Evolutionary conservation across 306 rosid genomes (phyloP), one percentile per base, ranked within the genome.

Genomic region (Lathyrus oleraceus): DNA sequence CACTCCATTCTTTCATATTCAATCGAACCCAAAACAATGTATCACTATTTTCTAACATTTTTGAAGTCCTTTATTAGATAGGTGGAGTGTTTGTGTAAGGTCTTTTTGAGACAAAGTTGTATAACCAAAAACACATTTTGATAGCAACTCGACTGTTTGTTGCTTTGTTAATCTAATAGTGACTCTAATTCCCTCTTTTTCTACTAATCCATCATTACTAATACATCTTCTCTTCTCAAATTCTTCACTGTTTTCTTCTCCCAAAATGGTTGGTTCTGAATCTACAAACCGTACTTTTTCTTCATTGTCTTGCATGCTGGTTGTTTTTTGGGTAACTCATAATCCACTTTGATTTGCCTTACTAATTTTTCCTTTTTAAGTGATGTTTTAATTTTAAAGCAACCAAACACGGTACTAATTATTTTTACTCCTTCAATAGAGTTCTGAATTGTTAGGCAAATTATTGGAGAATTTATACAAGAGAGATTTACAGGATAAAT

Each of bases 111-210:
- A n/a, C n/a, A n/a, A n/a, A n/a, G n/a, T n/a, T n/a, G n/a, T n/a
- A n/a, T n/a, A n/a, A n/a, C n/a, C n/a, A n/a, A n/a, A n/a, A n/a
- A n/a, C n/a, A n/a, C 81, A 83, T 71, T 56, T 85, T 10, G 91
- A 79, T 23, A 90, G 71, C 25, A 90, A 48, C 35, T 80, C 69
- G 12, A 75, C 80, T 0, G 94, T 94, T 77, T 90, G 88, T 82
- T 84, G 70, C 74, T 84, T 90, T 48, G 96, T 87, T 91, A 90
- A 75, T 78, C 23, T 82, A 1, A 90, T 66, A 54, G 76, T 90
- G 40, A 90, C 86, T 76, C 88, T 86, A 13, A 85, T 65, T 11
- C 75, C 76, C 14, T 43, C 80, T 27, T 67, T 62, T 32, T 76
- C 76, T 38, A 62, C 64, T 1, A 19, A 25, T n/a, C 2, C 38